Evolutionary conservation across 768 basidiomycete species (phyloP), one percentile per base, ranked within the genome.

Genomic region (Crassisporium funariophilum): DNA sequence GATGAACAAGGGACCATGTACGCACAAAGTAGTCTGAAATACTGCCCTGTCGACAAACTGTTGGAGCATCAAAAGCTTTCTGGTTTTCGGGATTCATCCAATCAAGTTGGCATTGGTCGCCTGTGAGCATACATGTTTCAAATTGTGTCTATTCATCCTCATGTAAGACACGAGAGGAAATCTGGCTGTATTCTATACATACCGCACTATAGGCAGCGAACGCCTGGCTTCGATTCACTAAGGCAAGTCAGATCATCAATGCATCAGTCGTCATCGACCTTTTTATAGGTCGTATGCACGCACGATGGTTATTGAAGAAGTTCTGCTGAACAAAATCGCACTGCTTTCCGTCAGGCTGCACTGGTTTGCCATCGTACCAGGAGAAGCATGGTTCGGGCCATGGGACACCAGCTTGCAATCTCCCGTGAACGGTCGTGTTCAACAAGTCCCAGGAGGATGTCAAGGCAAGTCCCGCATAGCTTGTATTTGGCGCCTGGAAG

Each of bases 121-220:
- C 63, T 0, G 67, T 68, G 10, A 60, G 44, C 59, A 81, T 78
- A 56, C 82, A 84, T 2, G 76, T 77, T 50, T 81, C 81, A 77
- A 77, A 82, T 51, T 82, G 76, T 0, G 73, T 60, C 53, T 66
- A 20, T 37, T 15, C 11, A 10, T 16, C 22, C 27, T 25, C 19
- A 41, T 3, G 24, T 25, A 16, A 34, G 29, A 20, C n/a, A n/a
- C n/a, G 9, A 24, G 12, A 48, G 31, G n/a, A 15, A 22, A 19
- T 25, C 5, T 15, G 16, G 37, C 52, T 20, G 7, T 13, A n/a
- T n/a, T n/a, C n/a, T 1, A 9, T 1, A 23, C 52, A 29, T 42
- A 55, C 53, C 21, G 50, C 44, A 17, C 47, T 41, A 39, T 44
- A 52, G 20, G 47, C 57, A 22, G 52, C 57, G 34, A 56, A 59